Evolutionary conservation across 2,329 filamentous ascomycete genomes (phyloP).

Genomic region (Tolypocladium pustulatum): DNA sequence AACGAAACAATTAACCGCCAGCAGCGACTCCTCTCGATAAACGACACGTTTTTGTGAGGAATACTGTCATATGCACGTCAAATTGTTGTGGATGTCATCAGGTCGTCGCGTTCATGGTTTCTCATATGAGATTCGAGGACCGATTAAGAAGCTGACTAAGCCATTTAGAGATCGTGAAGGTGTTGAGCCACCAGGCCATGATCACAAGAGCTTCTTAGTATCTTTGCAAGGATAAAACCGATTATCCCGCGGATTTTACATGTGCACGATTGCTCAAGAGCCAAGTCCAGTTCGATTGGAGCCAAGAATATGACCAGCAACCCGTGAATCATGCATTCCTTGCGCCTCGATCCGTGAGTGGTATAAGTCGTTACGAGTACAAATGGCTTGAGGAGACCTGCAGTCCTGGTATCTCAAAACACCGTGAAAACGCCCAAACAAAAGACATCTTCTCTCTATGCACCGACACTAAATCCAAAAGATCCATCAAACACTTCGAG

Average conservation of each 20-base stretch:
- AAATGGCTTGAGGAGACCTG: not conserved
- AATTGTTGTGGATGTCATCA: not conserved
- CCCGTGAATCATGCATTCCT: not conserved
- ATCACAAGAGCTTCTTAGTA: not conserved
- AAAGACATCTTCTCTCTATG: slow-evolving; percentile 6
- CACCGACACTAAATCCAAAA: slow-evolving; percentile 47
- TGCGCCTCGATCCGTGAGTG: not conserved
- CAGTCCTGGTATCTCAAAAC: not conserved
- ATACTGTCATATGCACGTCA: not conserved
- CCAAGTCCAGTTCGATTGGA: not conserved
- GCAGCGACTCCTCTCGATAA: not conserved
- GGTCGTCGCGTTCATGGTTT: not conserved
- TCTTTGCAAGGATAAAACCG: not conserved
- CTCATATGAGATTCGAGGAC: not conserved
- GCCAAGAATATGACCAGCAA: not conserved
- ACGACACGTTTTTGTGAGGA: not conserved
- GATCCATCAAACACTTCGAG: slow-evolving; percentile 49
- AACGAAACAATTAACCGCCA: too few relatives aligned
- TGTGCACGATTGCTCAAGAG: not conserved
- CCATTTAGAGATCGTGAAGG: not conserved
- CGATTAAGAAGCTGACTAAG: not conserved
- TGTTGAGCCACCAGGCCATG: not conserved
- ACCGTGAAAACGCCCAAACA: not conserved
- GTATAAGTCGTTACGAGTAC: not conserved
- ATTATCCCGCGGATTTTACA: not conserved